Base-by-base conservation (phyloP, 1,284 basidiomycete species). In the Puccinia hordei region DNA sequence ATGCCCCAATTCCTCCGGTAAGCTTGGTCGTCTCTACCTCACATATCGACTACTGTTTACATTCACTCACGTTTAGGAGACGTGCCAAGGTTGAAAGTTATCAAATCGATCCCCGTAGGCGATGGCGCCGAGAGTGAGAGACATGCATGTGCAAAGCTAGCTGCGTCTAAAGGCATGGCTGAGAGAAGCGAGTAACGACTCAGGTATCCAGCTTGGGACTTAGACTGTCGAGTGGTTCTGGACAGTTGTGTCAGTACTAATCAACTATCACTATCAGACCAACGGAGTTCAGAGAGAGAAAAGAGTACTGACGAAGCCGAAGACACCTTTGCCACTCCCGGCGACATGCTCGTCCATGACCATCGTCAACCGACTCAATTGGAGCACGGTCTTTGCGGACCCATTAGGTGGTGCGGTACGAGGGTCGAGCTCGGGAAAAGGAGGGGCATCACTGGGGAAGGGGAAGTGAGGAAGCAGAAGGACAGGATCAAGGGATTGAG, bases 251-350 rank as follows among this genome's bases (percentile, higher is more conserved):
- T 38, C 15, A 27, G 15, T 6, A 66, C 15, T 22, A 35, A 19
- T 35, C 12, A 19, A n/a, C 15, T 17, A n/a, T n/a, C n/a, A n/a
- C n/a, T n/a, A n/a, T n/a, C n/a, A n/a, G n/a, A 17, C 6, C 27
- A 46, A 27, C 38, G 49, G 22, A 51, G 5, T 49, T 2, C 5
- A n/a, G 9, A 49, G 24, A 27, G 38, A 27, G 44, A 24, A 19
- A 51, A 19, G n/a, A 30, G n/a, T n/a, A 65, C 61, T 77, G 27
- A 77, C 61, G 46, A 77, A 77, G 0, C 61, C 74, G 66, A 77
- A 77, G 13, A 77, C 63, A 27, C 74, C 74, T 68, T 77, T 77
- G 1, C 27, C 74, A 53, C 46, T 49, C 2, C 30, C 13, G 24
- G 63, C 33, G 27, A 66, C 63, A 53, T 68, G 49, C 38, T 77